phyloP scores from a whole-genome alignment of 2,329 filamentous ascomycete genomes.

The Penicillium sp. region DNA sequence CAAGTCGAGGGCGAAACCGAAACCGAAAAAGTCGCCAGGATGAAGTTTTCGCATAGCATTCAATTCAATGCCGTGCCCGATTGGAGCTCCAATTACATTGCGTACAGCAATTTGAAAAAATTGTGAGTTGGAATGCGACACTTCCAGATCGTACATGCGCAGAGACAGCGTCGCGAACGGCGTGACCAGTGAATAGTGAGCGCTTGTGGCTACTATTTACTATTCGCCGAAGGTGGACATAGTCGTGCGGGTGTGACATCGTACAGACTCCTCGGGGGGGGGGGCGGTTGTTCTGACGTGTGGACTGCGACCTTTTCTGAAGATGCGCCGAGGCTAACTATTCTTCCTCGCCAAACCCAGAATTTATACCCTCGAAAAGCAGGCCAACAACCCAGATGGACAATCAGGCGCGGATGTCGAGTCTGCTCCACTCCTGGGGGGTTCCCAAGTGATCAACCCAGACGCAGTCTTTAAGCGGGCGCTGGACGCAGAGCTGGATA shows the following conservation, averaged over 20 bases:
- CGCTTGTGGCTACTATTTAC: not conserved
- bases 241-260: slow-evolving; percentile 16
- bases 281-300: slow-evolving; percentile 7
- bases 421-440: slow-evolving; percentile 71
- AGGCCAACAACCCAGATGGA: slow-evolving; percentile 56
- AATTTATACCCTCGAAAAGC: slow-evolving; percentile 92
- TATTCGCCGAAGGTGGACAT: not conserved
- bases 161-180: no score
- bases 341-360: slow-evolving; percentile 41
- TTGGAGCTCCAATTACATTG: slow-evolving; percentile 97
- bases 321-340: slow-evolving; percentile 4
- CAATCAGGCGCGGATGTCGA: slow-evolving; percentile 63
- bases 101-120: slow-evolving; percentile 98
- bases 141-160: no score
- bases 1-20: slow-evolving; percentile 9
- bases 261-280: slow-evolving; percentile 12
- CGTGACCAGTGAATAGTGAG: not conserved
- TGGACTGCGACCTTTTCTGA: slow-evolving; percentile 2
- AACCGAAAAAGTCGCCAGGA: slow-evolving; percentile 63
- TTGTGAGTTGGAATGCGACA: slow-evolving; percentile 54
- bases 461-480: slow-evolving; percentile 76
- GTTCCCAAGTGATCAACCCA: slow-evolving; percentile 55
- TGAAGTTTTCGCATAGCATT: slow-evolving; percentile 99
- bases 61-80: slow-evolving; percentile 99
- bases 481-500: slow-evolving; percentile 84